A percentile compares a stretch with the other conserved stretches of the same genome.
phyloP scores from a whole-genome alignment of 2,329 filamentous ascomycete species.

The Epichloe gansuensis region DNA sequence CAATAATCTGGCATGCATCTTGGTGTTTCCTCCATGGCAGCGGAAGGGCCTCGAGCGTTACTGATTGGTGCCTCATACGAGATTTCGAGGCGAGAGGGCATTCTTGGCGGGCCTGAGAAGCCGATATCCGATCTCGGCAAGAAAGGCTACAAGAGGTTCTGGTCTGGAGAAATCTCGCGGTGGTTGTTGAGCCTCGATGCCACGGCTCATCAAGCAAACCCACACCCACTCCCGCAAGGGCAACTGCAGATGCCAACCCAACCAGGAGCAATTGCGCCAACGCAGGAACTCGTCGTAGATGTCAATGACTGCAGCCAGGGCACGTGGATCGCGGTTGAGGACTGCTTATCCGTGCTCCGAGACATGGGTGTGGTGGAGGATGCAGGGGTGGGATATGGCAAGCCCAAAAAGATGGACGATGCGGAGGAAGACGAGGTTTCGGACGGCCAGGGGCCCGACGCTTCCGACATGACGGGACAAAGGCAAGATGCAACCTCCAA shows the following conservation, averaged over 20 bases:
- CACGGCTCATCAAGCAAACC: slow-evolving; percentile 15
- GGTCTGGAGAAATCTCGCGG: slow-evolving; percentile 74
- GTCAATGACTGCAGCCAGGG: slow-evolving; percentile 60
- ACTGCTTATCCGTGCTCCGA: slow-evolving; percentile 65
- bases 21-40: slow-evolving; percentile 93
- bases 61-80: slow-evolving; percentile 93
- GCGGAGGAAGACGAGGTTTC: slow-evolving; percentile 6
- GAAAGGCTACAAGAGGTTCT: slow-evolving; percentile 74
- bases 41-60: slow-evolving; percentile 71
- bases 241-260: neutral
- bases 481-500: neutral
- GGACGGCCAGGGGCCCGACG: neutral
- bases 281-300: slow-evolving; percentile 40
- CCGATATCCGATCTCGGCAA: slow-evolving; percentile 78
- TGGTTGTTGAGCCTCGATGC: slow-evolving; percentile 39
- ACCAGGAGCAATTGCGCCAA: neutral
- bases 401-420: slow-evolving; percentile 13
- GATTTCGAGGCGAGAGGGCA: slow-evolving; percentile 69
- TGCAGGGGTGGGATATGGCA: slow-evolving; percentile 35
- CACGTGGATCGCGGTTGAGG: slow-evolving; percentile 77
- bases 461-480: neutral
- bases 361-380: slow-evolving; percentile 65
- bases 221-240: neutral
- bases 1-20: slow-evolving; percentile 93
- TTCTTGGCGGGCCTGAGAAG: slow-evolving; percentile 87